Conservation (phyloP, 305 asterid genomes). For the Lippia alba region DNA sequence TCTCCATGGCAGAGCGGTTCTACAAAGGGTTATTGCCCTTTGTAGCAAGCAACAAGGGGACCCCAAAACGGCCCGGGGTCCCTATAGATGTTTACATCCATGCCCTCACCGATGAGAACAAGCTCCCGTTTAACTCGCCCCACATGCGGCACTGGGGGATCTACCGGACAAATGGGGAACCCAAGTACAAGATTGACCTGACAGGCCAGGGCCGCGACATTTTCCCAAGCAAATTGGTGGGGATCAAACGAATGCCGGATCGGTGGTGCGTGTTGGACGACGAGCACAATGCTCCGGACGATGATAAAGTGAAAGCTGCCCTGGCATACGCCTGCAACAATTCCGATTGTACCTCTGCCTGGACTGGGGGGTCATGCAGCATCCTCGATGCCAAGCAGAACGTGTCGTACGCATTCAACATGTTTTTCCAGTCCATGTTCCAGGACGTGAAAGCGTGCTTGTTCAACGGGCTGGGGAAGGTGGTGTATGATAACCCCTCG, state of each 20-base stretch:
- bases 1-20: slow-evolving; percentile 40
- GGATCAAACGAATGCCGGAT: slow-evolving; percentile 50
- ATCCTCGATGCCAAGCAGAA: slow-evolving; percentile 14
- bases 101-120: slow-evolving; percentile 42
- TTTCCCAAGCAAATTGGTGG: slow-evolving; percentile 41
- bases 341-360: slow-evolving; percentile 52
- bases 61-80: slow-evolving; percentile 50
- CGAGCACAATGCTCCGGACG: not conserved
- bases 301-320: not conserved
- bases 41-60: slow-evolving; percentile 44
- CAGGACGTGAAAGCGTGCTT: slow-evolving; percentile 39
- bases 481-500: slow-evolving; percentile 44
- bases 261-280: slow-evolving; percentile 58
- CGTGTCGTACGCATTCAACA: slow-evolving; percentile 53
- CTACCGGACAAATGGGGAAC: slow-evolving; percentile 51
- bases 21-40: slow-evolving; percentile 37
- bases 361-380: slow-evolving; percentile 51
- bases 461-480: slow-evolving; percentile 35
- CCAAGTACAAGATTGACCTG: slow-evolving; percentile 63
- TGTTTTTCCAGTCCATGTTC: slow-evolving; percentile 37
- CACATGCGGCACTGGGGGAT: slow-evolving; percentile 57
- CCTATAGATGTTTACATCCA: slow-evolving; percentile 41
- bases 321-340: not conserved
- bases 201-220: slow-evolving; percentile 47
- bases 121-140: not conserved